Percentiles rank a stretch among this genome's conserved stretches.
phyloP scores from a whole-genome alignment of 768 basidiomycete genomes.

The Suillus clintonianus region DNA sequence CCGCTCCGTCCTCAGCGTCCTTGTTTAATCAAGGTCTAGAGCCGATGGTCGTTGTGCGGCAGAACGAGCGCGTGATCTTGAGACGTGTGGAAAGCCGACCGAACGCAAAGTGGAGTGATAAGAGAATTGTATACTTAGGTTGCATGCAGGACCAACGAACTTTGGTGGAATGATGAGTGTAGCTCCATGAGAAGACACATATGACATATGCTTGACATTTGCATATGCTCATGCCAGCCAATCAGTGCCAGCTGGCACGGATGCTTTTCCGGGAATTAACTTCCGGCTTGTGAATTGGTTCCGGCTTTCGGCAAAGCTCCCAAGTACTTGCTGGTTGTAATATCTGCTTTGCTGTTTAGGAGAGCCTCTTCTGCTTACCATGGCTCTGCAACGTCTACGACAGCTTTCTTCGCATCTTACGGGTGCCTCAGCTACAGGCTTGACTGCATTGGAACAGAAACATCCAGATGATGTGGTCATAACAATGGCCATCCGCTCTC shows the following conservation, averaged over 20 bases:
- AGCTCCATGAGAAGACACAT: too few relatives aligned
- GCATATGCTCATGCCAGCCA: too few relatives aligned
- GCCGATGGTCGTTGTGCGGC: background rate
- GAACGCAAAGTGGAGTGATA: background rate
- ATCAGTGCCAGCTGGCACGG: background rate
- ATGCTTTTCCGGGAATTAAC: background rate
- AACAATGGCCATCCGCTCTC: constrained; percentile 77
- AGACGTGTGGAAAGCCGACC: background rate
- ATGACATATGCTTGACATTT: too few relatives aligned
- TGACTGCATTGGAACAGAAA: constrained; percentile 56
- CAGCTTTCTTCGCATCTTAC: constrained; percentile 65
- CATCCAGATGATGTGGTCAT: constrained; percentile 79
- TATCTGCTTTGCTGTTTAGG: background rate
- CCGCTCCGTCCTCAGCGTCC: background rate
- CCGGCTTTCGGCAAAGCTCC: background rate
- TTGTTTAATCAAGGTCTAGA: background rate
- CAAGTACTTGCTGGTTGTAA: background rate
- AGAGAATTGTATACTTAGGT: background rate
- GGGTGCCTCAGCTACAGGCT: constrained; percentile 39
- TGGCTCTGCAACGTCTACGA: constrained; percentile 61
- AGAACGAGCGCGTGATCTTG: background rate
- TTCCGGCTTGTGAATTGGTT: background rate
- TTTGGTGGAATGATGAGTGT: too few relatives aligned
- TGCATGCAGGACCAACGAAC: too few relatives aligned
- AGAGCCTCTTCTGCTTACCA: constrained; percentile 1